Evolutionary conservation across 768 basidiomycete genomes (phyloP).

Genomic region (Trametes cinnabarina): DNA sequence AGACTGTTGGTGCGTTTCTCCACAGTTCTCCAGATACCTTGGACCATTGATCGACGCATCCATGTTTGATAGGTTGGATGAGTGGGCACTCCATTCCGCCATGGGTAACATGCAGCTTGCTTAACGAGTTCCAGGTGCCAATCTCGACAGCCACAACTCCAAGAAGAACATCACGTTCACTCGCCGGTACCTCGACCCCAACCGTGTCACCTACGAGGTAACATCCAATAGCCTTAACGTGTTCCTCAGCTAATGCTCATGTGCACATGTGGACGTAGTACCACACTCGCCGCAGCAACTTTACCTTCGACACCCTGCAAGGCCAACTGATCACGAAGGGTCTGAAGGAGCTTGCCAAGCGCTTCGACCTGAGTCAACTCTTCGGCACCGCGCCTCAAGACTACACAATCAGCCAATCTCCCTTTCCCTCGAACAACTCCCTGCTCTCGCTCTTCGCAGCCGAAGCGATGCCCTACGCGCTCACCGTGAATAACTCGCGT

Average conservation of each 20-base stretch:
- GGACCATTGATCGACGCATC: no score
- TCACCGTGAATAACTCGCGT: slow-evolving; percentile 63
- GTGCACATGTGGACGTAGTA: slow-evolving; percentile 39
- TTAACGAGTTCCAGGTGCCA: slow-evolving; percentile 38
- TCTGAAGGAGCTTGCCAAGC: slow-evolving; percentile 48
- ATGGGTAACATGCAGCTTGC: background rate
- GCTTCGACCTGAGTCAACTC: slow-evolving; percentile 58
- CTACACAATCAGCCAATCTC: slow-evolving; percentile 66
- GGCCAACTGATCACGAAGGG: slow-evolving; percentile 56
- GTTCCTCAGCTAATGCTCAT: no score
- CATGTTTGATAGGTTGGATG: slow-evolving; percentile 59
- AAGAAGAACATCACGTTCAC: slow-evolving; percentile 57
- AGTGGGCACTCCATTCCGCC: slow-evolving; percentile 16
- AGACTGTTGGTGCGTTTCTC: slow-evolving; percentile 92
- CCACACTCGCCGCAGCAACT: slow-evolving; percentile 54
- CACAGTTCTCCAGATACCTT: no score
- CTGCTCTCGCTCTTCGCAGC: slow-evolving; percentile 57
- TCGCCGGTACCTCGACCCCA: slow-evolving; percentile 77
- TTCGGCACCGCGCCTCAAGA: slow-evolving; percentile 78
- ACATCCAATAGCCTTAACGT: background rate
- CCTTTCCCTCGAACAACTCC: slow-evolving; percentile 60
- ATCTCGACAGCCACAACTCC: slow-evolving; percentile 42
- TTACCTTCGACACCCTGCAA: slow-evolving; percentile 57
- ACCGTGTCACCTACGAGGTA: slow-evolving; percentile 73
- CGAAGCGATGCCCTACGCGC: slow-evolving; percentile 54